Percentiles rank a stretch among this genome's conserved stretches.
These are phyloP conservation scores for Lipomyces spencermartinsiae DNA, from an alignment of 805 yeast species.

Conservation along the genomic window DNA sequence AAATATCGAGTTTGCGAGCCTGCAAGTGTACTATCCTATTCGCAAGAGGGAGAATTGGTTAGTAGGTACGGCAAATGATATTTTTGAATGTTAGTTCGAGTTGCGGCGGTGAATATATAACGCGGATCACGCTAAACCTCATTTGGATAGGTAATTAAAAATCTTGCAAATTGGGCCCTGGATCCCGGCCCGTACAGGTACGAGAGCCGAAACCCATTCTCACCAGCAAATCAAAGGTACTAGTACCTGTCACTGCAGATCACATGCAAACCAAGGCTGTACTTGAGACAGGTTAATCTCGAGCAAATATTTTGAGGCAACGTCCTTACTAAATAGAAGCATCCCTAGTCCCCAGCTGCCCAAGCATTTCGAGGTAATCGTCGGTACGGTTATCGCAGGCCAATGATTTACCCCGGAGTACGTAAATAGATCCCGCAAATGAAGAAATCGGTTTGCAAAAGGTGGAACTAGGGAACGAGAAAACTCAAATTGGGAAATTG, in stretches of 20 bases:
- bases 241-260: slow-evolving; percentile 1
- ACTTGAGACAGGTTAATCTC: too few species aligned
- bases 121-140: slow-evolving; percentile 1
- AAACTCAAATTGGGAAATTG: too few species aligned
- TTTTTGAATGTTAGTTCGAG: neutral
- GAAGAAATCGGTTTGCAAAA: too few species aligned
- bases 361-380: neutral
- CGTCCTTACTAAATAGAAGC: neutral
- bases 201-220: neutral
- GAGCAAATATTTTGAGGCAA: neutral
- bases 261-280: neutral
- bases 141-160: neutral
- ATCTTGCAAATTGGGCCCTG: neutral
- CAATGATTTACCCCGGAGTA: neutral
- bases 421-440: neutral
- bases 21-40: neutral
- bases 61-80: neutral
- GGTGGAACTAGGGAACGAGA: too few species aligned
- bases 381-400: neutral
- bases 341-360: neutral
- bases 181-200: neutral
- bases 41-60: neutral
- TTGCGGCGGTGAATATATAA: neutral
- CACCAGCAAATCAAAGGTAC: neutral
- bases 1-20: neutral